Evolutionary conservation across 306 rosid species (phyloP), one percentile per base, ranked within the genome.

Genomic region (Dryas octopetala): DNA sequence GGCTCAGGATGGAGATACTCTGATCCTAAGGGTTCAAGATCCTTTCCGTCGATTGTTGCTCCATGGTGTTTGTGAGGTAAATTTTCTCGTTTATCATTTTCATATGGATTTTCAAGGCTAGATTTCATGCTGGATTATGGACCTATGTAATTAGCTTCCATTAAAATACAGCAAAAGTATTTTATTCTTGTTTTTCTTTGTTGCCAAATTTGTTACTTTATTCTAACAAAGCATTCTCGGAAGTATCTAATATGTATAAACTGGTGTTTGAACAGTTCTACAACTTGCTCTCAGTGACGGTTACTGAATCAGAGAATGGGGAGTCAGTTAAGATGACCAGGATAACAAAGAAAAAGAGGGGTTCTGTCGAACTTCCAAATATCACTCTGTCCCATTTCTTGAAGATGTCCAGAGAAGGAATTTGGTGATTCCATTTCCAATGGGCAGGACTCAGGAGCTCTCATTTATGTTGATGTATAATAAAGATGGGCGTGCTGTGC

Each of bases 41-140:
- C 99, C 99, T 64, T 90, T 92, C 55, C 97, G 88, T 72, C 75
- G 99, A 77, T 74, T 95, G 78, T 80, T 92, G 80, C 86, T 95
- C 64, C 99, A 95, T 78, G 99, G 99, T 16, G 93, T 95, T 52
- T 95, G 97, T 67, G 99, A 95, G 97, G 98, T 95, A 83, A 66
- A 45, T 68, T 77, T 61, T 54, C 76, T 26, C 48, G 14, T 50
- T 11, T 63, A 8, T 41, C 32, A 12, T 49, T 14, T 58, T 47
- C 7, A 8, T 44, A 13, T 47, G 53, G 63, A 63, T 40, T 65
- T 57, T 58, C 60, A 17, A 17, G 41, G 49, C 49, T 46, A 5
- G 6, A 8, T 32, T 46, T 60, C 13, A 28, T 79, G 44, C 10
- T 46, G 38, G 28, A 9, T 9, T 60, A 16, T 60, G 23, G 40